Evolutionary conservation across 1,284 basidiomycete species (phyloP).

Genomic region (Rhodotorula mucilaginosa): DNA sequence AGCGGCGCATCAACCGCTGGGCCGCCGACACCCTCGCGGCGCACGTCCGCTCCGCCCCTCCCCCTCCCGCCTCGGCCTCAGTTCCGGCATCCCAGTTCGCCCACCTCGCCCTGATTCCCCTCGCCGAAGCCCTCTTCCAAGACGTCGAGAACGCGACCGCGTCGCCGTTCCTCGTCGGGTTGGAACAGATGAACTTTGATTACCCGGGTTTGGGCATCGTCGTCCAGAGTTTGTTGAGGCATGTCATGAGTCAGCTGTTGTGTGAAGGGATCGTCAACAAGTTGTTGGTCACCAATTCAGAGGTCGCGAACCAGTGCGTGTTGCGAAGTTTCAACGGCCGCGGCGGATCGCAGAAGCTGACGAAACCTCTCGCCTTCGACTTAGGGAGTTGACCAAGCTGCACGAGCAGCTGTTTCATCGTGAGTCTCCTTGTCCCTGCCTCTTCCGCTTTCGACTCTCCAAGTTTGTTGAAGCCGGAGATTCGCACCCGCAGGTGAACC

Average conservation of each 20-base stretch:
- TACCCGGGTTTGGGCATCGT: slow-evolving; percentile 55
- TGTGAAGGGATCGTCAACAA: slow-evolving; percentile 75
- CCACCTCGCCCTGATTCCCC: slow-evolving; percentile 38
- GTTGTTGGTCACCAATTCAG: slow-evolving; percentile 69
- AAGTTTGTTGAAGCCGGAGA: too few species aligned
- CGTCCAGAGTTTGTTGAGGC: slow-evolving; percentile 69
- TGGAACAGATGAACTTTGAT: slow-evolving; percentile 34
- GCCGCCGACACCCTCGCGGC: slow-evolving; percentile 63
- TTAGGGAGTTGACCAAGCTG: slow-evolving; percentile 67
- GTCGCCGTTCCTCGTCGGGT: slow-evolving; percentile 33
- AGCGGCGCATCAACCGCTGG: slow-evolving; percentile 76
- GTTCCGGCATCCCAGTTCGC: slow-evolving; percentile 9
- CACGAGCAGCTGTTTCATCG: slow-evolving; percentile 78
- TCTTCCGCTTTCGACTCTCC: too few species aligned
- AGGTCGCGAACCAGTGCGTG: slow-evolving; percentile 61
- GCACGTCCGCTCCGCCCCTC: slow-evolving; percentile 48
- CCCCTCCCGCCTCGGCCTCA: slow-evolving; percentile 42
- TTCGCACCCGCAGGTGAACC: slow-evolving; percentile 60
- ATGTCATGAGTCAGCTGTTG: slow-evolving; percentile 70
- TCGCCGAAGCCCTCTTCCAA: slow-evolving; percentile 36
- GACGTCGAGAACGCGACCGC: slow-evolving; percentile 33
- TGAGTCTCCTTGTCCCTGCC: slow-evolving; percentile 49
- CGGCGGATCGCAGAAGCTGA: neutral
- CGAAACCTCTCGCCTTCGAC: neutral
- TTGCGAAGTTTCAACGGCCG: too few species aligned